Base-by-base conservation (phyloP, 306 rosid species). In the Trifolium fragiferum region DNA sequence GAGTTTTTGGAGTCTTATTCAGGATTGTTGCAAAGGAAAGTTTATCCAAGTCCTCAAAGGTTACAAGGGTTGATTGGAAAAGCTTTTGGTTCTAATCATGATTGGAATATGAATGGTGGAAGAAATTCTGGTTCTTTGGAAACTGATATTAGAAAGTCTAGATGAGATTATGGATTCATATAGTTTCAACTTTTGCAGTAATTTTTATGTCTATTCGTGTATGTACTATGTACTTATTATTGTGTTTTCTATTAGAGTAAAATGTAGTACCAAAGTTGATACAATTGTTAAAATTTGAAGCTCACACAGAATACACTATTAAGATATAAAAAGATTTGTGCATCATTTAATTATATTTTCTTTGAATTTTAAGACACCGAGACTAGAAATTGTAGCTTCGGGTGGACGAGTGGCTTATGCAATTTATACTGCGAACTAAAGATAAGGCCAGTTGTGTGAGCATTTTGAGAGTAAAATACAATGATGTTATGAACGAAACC, bases 1-100 rank as follows among this genome's bases (percentile, higher is more conserved):
- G 86, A 90, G 61, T 90, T 93, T 35, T 65, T 93, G 86, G 81
- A 80, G 69, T 68, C 79, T 51, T 82, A 59, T 72, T 79, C 85
- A 1, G 88, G 83, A 19, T 12, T 84, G 30, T 69, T 90, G 59
- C 86, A 76, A 15, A 87, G 87, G 69, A 86, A 80, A 74, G 67
- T 32, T 44, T 88, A 76, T 41, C 79, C 84, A 5, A 84, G 85
- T 73, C 84, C 89, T 7, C 87, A 93, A 13, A 82, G 82, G 58
- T 47, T 93, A 59, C 79, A 66, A 40, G 93, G 82, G 61, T 41
- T 76, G 78, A 12, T 93, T 72, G 61, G 44, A 58, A 85, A 82
- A 43, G 83, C 88, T 16, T 91, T 93, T 51, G 73, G 64, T 19
- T 89, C 88, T 1, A 23, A 15, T 58, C 32, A 21, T 55, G 88